Conservation (phyloP, 1,284 basidiomycete species). For the Leccinum colubrinum region DNA sequence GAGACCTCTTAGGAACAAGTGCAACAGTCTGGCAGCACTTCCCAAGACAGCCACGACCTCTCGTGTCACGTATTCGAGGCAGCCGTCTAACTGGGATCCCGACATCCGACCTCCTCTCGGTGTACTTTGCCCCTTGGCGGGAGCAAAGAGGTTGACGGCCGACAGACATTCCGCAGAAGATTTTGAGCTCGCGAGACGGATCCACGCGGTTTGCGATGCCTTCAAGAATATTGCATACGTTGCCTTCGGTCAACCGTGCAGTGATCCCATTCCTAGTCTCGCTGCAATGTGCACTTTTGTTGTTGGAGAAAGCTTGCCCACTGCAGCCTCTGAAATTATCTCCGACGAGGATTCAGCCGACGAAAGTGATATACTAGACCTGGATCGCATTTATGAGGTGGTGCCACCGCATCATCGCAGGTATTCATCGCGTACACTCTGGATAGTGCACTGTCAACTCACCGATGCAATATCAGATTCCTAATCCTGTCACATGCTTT, state of each 20-base stretch:
- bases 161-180: conserved; percentile 36
- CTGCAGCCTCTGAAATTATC: conserved; percentile 13
- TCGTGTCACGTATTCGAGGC: conserved; percentile 18
- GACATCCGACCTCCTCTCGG: conserved; percentile 36
- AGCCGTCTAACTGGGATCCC: conserved; percentile 18
- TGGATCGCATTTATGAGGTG: conserved; percentile 47
- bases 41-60: conserved; percentile 9
- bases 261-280: conserved; percentile 35
- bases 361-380: conserved; percentile 33
- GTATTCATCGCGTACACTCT: conserved; percentile 31
- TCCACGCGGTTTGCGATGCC: conserved; percentile 51
- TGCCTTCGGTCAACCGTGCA: conserved; percentile 22
- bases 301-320: conserved; percentile 45
- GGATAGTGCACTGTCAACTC: neutral
- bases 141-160: conserved; percentile 35
- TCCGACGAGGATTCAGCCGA: conserved; percentile 26
- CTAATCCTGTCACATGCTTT: conserved; percentile 52
- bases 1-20: conserved; percentile 54
- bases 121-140: conserved; percentile 39
- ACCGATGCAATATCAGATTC: conserved; percentile 35
- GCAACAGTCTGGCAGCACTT: conserved; percentile 38
- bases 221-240: conserved; percentile 49
- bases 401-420: conserved; percentile 48
- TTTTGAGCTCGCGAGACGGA: conserved; percentile 44
- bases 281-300: conserved; percentile 48